Evolutionary conservation across 1,284 basidiomycete species (phyloP), one percentile per base, ranked within the genome.

Genomic region (Pascua guehoae): DNA sequence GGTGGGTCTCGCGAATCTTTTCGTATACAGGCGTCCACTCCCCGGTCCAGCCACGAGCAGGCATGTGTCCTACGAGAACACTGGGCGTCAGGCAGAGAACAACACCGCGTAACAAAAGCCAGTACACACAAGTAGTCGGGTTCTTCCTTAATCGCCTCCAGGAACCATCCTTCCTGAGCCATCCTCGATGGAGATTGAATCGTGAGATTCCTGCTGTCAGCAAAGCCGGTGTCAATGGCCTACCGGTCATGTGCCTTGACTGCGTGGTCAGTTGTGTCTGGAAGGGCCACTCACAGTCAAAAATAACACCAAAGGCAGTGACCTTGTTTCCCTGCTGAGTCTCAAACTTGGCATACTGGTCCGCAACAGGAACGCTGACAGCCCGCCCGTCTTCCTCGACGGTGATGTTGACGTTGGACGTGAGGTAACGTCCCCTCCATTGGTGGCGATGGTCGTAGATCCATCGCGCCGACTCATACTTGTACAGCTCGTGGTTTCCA

Each of bases 401-500:
- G 0, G 88, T 91, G 66, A 93, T 90, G 74, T 92, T 90, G 47
- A 84, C 88, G 68, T 92, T 93, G 4, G 87, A 89, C 0, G 89
- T 86, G 45, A 94, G 79, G 69, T 90, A 91, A 47, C 88, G 83
- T 12, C 88, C 88, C 1, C 82, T 80, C 74, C 72, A 74, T 45
- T 61, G 59, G 16, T 57, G 56, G 14, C 89, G 89, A 72, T 89
- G 87, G 56, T 84, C 79, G 74, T 88, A 87, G 83, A 90, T 87
- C 73, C 91, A 88, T 47, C 85, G 81, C 0, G 89, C 84, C 67
- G 88, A 83, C 5, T 79, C 81, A 70, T 91, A 91, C 60, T 84
- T 81, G 76, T 93, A 94, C 39, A 94, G 76, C 76, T 94, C 91
- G 67, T 94, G 91, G 67, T 94, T 94, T 68, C 92, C 91, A 58